Percentiles rank a stretch among this genome's conserved stretches.
Conservation (phyloP, 2,329 filamentous ascomycete genomes). For the Penicillium fuscoglaucum region DNA sequence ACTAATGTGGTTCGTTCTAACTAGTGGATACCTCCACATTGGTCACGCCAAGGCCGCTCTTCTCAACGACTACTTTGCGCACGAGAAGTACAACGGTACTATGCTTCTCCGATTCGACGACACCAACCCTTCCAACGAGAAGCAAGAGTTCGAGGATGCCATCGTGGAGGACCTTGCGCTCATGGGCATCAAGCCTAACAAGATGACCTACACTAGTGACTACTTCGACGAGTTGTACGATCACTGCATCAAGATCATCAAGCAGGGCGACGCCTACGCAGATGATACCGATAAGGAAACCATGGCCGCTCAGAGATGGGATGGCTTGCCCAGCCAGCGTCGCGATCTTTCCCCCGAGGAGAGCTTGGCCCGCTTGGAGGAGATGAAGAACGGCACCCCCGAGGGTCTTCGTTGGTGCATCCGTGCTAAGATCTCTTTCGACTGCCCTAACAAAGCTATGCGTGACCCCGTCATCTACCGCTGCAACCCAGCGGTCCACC, state of each 20-base stretch:
- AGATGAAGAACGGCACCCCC: slow-evolving; percentile 85
- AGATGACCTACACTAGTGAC: slow-evolving; percentile 86
- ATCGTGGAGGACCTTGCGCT: slow-evolving; percentile 89
- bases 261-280: slow-evolving; percentile 84
- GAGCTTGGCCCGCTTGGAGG: slow-evolving; percentile 80
- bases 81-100: slow-evolving; percentile 88
- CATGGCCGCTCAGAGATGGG: slow-evolving; percentile 81
- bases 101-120: slow-evolving; percentile 86
- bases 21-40: slow-evolving; percentile 80
- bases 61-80: slow-evolving; percentile 94
- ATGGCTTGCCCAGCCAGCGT: slow-evolving; percentile 77
- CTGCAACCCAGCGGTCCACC: slow-evolving; percentile 70
- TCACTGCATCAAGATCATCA: slow-evolving; percentile 79
- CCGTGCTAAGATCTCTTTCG: slow-evolving; percentile 86
- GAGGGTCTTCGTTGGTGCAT: slow-evolving; percentile 87
- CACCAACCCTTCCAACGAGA: slow-evolving; percentile 96
- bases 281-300: slow-evolving; percentile 90
- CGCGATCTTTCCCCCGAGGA: slow-evolving; percentile 79
- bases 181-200: slow-evolving; percentile 88
- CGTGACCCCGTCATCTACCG: slow-evolving; percentile 97
- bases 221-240: slow-evolving; percentile 94
- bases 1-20: background rate
- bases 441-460: slow-evolving; percentile 93
- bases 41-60: slow-evolving; percentile 93
- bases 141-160: slow-evolving; percentile 90